These are phyloP conservation scores for Cairneyella variabilis DNA, from an alignment of 495 filamentous ascomycete species.

Conservation along the genomic window DNA sequence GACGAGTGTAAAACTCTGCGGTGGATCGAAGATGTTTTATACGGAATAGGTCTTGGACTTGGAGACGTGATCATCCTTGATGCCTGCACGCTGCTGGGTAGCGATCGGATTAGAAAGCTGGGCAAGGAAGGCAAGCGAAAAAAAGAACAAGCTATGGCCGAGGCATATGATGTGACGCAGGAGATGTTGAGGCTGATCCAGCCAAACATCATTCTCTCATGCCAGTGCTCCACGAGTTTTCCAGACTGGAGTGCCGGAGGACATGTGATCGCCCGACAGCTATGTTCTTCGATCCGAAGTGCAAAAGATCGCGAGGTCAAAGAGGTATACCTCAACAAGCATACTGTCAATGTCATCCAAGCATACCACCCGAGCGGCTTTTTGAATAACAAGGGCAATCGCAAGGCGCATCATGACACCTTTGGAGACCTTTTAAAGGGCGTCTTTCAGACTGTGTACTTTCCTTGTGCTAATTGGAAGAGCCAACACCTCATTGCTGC, in stretches of 20 bases:
- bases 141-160: neutral
- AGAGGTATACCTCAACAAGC: neutral
- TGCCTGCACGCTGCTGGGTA: neutral
- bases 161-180: conserved; percentile 10
- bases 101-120: conserved; percentile 2
- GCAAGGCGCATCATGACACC: neutral
- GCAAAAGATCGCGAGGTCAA: neutral
- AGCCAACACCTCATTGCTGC: neutral
- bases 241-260: neutral
- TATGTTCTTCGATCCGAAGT: conserved; percentile 2
- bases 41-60: neutral
- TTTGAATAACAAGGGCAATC: neutral
- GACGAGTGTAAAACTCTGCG: neutral
- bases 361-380: neutral
- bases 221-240: conserved; percentile 4
- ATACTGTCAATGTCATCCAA: conserved; percentile 2
- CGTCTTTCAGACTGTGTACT: neutral
- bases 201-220: conserved; percentile 8
- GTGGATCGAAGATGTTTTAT: conserved; percentile 5
- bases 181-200: conserved; percentile 6
- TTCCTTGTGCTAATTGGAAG: neutral
- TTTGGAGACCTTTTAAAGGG: neutral
- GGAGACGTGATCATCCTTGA: conserved; percentile 12
- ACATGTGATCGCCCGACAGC: neutral
- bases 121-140: neutral